phyloP scores from a whole-genome alignment of 2,329 filamentous ascomycete species.

The Cercospora sojina region DNA sequence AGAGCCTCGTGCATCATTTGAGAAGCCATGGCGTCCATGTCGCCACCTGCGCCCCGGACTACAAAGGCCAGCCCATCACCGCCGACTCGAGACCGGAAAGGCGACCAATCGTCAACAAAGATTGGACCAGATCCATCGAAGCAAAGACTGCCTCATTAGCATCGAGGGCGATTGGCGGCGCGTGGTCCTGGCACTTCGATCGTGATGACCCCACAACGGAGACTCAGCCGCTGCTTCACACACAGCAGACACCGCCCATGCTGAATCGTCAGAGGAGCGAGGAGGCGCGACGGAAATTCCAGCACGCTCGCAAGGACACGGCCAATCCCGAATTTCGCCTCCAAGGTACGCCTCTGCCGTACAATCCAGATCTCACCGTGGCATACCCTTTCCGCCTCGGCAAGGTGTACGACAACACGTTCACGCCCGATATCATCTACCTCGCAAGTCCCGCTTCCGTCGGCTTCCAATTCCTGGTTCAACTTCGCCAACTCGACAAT shows the following conservation, averaged over 20 bases:
- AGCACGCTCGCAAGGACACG: slow-evolving; percentile 36
- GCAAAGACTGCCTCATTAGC: slow-evolving; percentile 36
- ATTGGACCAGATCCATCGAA: slow-evolving; percentile 37
- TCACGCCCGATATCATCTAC: slow-evolving; percentile 68
- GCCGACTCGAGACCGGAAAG: slow-evolving; percentile 30
- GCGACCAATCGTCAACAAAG: slow-evolving; percentile 37
- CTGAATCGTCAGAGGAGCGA: slow-evolving; percentile 34
- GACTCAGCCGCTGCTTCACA: slow-evolving; percentile 23
- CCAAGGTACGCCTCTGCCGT: slow-evolving; percentile 65
- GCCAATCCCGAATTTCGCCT: slow-evolving; percentile 57
- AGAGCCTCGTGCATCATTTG: slow-evolving; percentile 67
- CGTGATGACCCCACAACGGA: slow-evolving; percentile 27
- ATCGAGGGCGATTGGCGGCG: slow-evolving; percentile 37
- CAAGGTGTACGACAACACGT: slow-evolving; percentile 59
- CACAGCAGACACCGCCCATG: slow-evolving; percentile 27
- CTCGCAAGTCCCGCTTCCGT: slow-evolving; percentile 67
- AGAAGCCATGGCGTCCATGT: slow-evolving; percentile 63
- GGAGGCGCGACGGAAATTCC: slow-evolving; percentile 30
- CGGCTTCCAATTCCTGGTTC: slow-evolving; percentile 70
- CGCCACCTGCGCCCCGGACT: slow-evolving; percentile 64
- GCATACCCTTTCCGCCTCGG: slow-evolving; percentile 68
- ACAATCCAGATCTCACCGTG: slow-evolving; percentile 69
- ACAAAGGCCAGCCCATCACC: slow-evolving; percentile 53
- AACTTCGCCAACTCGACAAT: slow-evolving; percentile 60
- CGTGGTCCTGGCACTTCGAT: slow-evolving; percentile 37